Evolutionary conservation across 805 yeast species (phyloP).

Genomic region (Groenewaldozyma tartarivorans): DNA sequence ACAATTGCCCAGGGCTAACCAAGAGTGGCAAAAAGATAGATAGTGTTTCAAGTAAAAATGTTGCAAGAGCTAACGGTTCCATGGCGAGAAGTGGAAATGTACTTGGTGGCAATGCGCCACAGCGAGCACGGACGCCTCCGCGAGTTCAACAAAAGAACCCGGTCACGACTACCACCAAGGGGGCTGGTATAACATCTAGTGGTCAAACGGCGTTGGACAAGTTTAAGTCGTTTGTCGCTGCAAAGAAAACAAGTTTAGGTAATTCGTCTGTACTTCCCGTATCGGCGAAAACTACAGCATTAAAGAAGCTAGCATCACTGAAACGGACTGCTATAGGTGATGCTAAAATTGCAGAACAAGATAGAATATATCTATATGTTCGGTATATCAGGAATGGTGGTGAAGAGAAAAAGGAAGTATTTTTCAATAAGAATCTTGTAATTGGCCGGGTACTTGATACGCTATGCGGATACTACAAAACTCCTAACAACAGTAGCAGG

Average conservation of each 20-base stretch:
- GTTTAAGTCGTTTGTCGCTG: not conserved
- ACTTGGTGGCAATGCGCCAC: not conserved
- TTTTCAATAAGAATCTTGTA: constrained; percentile 13
- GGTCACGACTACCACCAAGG: not conserved
- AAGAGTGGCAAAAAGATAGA: not conserved
- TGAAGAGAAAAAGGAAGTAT: constrained; percentile 11
- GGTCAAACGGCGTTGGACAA: not conserved
- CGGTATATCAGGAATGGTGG: constrained; percentile 1
- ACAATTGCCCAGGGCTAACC: constrained; percentile 23
- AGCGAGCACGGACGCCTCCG: not conserved
- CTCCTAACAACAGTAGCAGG: constrained; percentile 14
- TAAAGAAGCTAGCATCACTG: constrained; percentile 15
- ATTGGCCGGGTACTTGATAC: constrained; percentile 23
- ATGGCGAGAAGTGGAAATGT: not conserved
- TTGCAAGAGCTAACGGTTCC: not conserved
- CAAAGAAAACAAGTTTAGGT: not conserved
- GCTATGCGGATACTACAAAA: constrained; percentile 18
- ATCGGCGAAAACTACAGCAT: constrained; percentile 2
- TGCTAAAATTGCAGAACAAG: constrained; percentile 21
- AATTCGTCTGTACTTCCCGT: not conserved
- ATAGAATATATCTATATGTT: constrained; percentile 28
- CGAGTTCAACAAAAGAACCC: not conserved
- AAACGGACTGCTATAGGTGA: constrained; percentile 31
- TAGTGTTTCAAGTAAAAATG: not conserved
- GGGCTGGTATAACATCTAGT: no score